Evolutionary conservation across 2,329 filamentous ascomycete genomes (phyloP), one percentile per base, ranked within the genome.

Genomic region (Clathrospora elynae): DNA sequence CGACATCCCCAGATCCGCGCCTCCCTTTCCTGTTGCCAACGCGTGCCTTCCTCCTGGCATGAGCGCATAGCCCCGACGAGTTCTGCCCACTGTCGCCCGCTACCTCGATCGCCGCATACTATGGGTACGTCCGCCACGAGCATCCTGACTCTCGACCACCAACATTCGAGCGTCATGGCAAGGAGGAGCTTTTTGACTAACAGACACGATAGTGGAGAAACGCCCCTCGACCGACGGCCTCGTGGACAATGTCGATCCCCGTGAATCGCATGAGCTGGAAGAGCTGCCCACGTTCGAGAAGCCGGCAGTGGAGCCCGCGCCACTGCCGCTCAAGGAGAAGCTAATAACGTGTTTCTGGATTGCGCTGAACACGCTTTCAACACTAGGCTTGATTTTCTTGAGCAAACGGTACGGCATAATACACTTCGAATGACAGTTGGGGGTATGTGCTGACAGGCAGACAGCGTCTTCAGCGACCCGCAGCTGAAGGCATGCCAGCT

Each of bases 401-500:
- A 76, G 73, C 49, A 75, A 75, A 59, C 67, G 67, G 72, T 74
- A 67, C 26, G 59, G 34, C 17, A 43, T 16, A 8, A 36, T 14
- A 20, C 13, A n/a, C 31, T 20, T 20, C 30, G 6, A 19, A 18
- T 17, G 10, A 30, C 12, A 12, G 16, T 12, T 8, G 16, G n/a
- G 16, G 24, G 16, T 13, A 3, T 22, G 17, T 49, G 45, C 64
- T 68, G 45, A 69, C 56, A 40, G 26, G 4, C 18, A 24, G n/a
- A 34, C 51, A 75, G 73, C 35, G 72, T 74, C 16, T 73, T 76
- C 55, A 68, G 62, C 55, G 73, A 76, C 51, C 51, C 63, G 28
- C 73, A 75, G 49, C 62, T 76, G 43, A 70, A 72, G 42, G 61
- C 65, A 14, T 73, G 71, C 64, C 73, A 75, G 56, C 68, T 75